A percentile compares a stretch with the other conserved stretches of the same genome.
These are phyloP conservation scores for Syzygium jambos DNA, from an alignment of 345 rosid species.

Conservation along the genomic window DNA sequence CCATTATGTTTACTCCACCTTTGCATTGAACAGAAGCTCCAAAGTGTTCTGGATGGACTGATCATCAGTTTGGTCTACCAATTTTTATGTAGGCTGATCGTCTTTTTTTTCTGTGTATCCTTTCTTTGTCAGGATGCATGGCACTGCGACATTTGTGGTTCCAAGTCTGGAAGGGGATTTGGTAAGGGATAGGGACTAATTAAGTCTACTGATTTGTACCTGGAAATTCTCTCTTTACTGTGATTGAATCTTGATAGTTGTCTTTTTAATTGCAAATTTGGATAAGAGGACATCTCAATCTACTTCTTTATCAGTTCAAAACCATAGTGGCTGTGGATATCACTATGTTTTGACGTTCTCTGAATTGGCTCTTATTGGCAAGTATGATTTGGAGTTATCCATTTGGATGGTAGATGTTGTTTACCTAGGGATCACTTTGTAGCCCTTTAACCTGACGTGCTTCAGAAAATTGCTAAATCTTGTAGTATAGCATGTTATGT, in stretches of 20 bases:
- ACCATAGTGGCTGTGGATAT: not conserved
- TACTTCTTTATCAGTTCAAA: not conserved
- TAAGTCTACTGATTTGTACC: not conserved
- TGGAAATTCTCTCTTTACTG: not conserved
- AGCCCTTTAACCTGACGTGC: not conserved
- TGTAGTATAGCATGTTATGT: not conserved
- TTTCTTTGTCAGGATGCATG: constrained; percentile 69
- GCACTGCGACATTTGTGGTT: constrained; percentile 93
- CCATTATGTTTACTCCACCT: not conserved
- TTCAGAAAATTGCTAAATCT: not conserved
- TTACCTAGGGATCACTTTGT: not conserved
- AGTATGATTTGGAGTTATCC: not conserved
- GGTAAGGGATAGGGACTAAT: constrained; percentile 46
- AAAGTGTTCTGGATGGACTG: not conserved
- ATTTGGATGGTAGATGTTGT: not conserved
- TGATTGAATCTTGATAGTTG: not conserved
- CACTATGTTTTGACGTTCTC: not conserved
- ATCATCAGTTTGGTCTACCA: not conserved
- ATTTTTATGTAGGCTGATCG: not conserved
- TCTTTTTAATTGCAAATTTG: not conserved
- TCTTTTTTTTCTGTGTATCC: not conserved
- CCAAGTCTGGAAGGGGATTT: constrained; percentile 96
- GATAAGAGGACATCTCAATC: not conserved
- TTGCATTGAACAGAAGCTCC: not conserved
- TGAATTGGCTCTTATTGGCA: not conserved